Base-by-base conservation (phyloP, 495 filamentous ascomycete genomes). In the Penicillium waksmanii region DNA sequence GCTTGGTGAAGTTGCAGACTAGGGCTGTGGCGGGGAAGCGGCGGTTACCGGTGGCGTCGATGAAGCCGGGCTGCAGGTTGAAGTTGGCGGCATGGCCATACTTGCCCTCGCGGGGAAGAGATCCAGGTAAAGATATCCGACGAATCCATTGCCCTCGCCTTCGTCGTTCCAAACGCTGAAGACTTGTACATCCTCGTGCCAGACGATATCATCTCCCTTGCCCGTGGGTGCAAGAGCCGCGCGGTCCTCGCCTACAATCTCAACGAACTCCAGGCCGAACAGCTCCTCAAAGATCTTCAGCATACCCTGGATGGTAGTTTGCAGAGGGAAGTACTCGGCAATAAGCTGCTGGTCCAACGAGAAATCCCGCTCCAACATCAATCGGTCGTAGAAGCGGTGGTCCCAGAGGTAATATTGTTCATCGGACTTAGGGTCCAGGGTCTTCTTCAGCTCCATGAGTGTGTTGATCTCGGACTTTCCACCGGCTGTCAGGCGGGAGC, bases 341-440 rank as follows among this genome's bases (percentile, higher is more conserved):
- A 98, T 90, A 53, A 89, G 85, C 69, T 92, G 85, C 61, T 96
- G 90, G 67, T 98, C 93, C 34, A 98, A 84, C 58, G 83, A 85
- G 70, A 88, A 97, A 62, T 98, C 89, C 67, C 91, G 85, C 80
- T 98, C 93, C 11, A 96, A 83, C 90, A 98, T 90, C 71, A 97
- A 73, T 4, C 91, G 87, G 73, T 96, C 89, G 73, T 98, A 98
- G 74, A 86, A 91, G 4, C 87, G 83, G 66, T 86, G 80, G 57
- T 98, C 95, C 95, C 95, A 98, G 43, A 97, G 84, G 65, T 92
- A 97, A 69, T 94, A 96, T 61, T 86, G 85, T 27, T 85, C 87
- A 66, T 93, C 87, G 35, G 81, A 71, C 56, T 83, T 78, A 15
- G 87, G 73, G 65, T 98, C 92, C 34, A 78, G 81, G 23, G 55